A percentile compares a stretch with the other conserved stretches of the same genome.
phyloP scores from a whole-genome alignment of 352 stramenopile genomes.

The Globisporangium carolinianum region DNA sequence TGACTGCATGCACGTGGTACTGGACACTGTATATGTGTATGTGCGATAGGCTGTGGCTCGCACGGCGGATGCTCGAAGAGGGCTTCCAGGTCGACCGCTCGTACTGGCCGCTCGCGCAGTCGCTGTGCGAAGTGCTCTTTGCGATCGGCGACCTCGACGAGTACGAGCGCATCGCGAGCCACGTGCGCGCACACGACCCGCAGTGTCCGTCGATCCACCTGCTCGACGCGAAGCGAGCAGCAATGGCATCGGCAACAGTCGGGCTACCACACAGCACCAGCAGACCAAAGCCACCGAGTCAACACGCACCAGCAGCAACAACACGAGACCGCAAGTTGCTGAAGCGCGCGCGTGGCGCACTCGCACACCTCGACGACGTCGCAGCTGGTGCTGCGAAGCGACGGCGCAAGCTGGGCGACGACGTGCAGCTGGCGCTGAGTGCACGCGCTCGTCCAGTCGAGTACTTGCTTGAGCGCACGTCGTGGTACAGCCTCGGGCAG shows the following conservation, averaged over 20 bases:
- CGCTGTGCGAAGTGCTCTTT: slow-evolving; percentile 49
- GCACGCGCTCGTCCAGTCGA: slow-evolving; percentile 12
- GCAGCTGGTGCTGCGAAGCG: slow-evolving; percentile 18
- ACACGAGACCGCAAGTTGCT: slow-evolving; percentile 8
- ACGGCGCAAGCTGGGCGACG: slow-evolving; percentile 18
- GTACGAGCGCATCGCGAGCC: slow-evolving; percentile 36
- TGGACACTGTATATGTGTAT: background rate
- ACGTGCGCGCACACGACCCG: slow-evolving; percentile 39
- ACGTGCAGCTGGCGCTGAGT: slow-evolving; percentile 15
- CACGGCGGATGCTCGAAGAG: slow-evolving; percentile 46
- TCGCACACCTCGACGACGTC: slow-evolving; percentile 8
- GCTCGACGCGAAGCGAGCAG: slow-evolving; percentile 14
- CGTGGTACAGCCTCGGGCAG: slow-evolving; percentile 49
- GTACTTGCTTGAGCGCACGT: slow-evolving; percentile 37
- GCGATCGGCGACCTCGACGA: slow-evolving; percentile 42
- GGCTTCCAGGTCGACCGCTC: slow-evolving; percentile 44
- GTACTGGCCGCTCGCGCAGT: slow-evolving; percentile 60
- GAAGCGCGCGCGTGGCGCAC: slow-evolving; percentile 10
- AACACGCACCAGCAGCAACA: background rate
- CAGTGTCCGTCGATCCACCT: slow-evolving; percentile 27
- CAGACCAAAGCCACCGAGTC: too few relatives aligned
- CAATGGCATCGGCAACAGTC: background rate
- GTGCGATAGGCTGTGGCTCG: slow-evolving; percentile 44
- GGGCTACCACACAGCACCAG: too few relatives aligned
- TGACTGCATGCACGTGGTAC: background rate